phyloP scores from a whole-genome alignment of 768 basidiomycete genomes.

The Austroboletus eburneus region DNA sequence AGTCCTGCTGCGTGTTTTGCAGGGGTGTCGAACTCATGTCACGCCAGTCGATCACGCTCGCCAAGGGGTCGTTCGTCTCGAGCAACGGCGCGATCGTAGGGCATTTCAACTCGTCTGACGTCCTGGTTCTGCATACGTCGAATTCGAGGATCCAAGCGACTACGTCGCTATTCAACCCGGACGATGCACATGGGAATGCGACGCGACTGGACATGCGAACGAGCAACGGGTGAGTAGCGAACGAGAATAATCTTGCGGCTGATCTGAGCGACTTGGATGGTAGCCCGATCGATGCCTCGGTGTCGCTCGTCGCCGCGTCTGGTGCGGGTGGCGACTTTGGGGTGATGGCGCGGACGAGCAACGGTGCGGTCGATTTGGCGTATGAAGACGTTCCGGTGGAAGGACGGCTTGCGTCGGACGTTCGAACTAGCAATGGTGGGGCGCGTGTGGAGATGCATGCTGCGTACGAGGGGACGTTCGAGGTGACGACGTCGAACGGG shows the following conservation, averaged over 20 bases:
- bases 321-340: conserved; percentile 28
- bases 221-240: conserved; percentile 25
- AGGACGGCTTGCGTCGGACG: conserved; percentile 30
- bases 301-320: conserved; percentile 27
- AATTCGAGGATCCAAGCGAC: conserved; percentile 32
- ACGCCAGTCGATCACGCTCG: conserved; percentile 33
- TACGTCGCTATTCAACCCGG: conserved; percentile 25
- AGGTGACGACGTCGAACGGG: conserved; percentile 25
- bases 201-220: conserved; percentile 19
- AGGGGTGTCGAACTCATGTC: no score
- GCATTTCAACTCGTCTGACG: conserved; percentile 30
- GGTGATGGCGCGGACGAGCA: conserved; percentile 33
- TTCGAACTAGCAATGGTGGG: conserved; percentile 31
- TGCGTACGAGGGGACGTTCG: conserved; percentile 40
- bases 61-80: conserved; percentile 21
- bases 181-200: not conserved
- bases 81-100: conserved; percentile 36
- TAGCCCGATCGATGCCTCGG: conserved; percentile 17
- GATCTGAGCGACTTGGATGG: no score
- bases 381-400: conserved; percentile 30
- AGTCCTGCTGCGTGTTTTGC: no score
- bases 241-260: no score
- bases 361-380: conserved; percentile 25
- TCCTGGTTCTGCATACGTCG: conserved; percentile 30
- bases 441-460: conserved; percentile 29